Evolutionary conservation across 352 stramenopile species (phyloP), one percentile per base, ranked within the genome.

Genomic region (Phytopythium chamaehyphon): DNA sequence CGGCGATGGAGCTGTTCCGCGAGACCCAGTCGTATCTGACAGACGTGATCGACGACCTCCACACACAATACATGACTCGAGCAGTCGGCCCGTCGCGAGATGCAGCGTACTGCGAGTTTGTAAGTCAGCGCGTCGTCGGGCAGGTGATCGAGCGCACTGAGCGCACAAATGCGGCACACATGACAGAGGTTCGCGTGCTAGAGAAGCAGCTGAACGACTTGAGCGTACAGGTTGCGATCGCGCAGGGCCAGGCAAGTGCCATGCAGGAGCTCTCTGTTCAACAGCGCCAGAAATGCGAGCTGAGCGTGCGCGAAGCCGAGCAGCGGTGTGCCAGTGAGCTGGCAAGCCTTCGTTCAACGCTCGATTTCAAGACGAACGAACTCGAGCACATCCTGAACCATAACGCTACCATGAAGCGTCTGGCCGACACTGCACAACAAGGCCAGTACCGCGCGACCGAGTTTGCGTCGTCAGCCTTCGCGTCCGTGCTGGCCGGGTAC

Each of bases 321-420:
- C 73, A 87, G 57, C 82, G 83, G 6, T 89, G 76, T 51, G 68
- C 76, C 15, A 73, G 69, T 21, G 80, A 94, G 55, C 67, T 93
- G 36, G 53, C 76, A 8, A 64, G 66, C 31, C 62, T 94, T 59
- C 76, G 71, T 14, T 78, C 82, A 23, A 84, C 76, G 28, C 55
- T 94, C 24, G 83, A 94, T 39, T 93, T 90, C 59, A 93, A 94
- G 64, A 93, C 81, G 15, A 88, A 91, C 55, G 83, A 94, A 59
- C 61, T 94, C 16, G 84, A 94, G 55, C 80, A 94, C 68, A 84
- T 94, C 55, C 53, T 93, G 42, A 90, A 88, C 59, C 82, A 94
- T 62, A 94, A 94, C 31, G 81, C 82, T 23, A 94, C 84, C n/a
- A 70, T 94, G 64, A 90, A 90, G 62, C 76, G 80, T 0, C 69